Conservation (phyloP, 192 early-diverging fungal species). For the Coemansia sp. region DNA sequence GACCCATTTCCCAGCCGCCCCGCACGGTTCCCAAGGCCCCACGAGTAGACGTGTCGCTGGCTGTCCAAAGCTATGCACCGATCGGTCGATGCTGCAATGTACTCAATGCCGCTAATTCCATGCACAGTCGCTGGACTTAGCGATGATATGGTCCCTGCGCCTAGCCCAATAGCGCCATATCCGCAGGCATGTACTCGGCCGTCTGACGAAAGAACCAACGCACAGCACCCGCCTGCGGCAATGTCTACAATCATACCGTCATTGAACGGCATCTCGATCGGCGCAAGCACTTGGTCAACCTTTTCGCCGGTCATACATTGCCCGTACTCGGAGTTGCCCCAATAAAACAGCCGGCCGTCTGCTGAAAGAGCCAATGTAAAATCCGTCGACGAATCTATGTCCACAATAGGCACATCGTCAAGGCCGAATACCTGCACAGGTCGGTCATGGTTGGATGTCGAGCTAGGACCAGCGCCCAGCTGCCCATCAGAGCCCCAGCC, state of each 20-base stretch:
- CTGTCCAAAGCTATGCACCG: slow-evolving; percentile 33
- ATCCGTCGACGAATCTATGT: slow-evolving; percentile 67
- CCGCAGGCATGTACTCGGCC: slow-evolving; percentile 69
- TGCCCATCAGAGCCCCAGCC: slow-evolving; percentile 82
- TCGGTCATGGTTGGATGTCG: slow-evolving; percentile 35
- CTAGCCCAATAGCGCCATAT: slow-evolving; percentile 68
- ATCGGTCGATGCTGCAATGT: slow-evolving; percentile 65
- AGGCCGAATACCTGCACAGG: slow-evolving; percentile 58
- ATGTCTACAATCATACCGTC: slow-evolving; percentile 51
- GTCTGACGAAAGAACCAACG: slow-evolving; percentile 55
- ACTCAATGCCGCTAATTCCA: slow-evolving; percentile 37
- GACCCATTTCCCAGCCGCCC: slow-evolving; percentile 37
- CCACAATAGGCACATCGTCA: slow-evolving; percentile 40
- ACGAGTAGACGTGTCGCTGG: slow-evolving; percentile 28
- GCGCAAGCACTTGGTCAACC: slow-evolving; percentile 59
- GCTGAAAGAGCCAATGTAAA: slow-evolving; percentile 63
- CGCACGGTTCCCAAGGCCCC: slow-evolving; percentile 43
- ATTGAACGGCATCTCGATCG: slow-evolving; percentile 55
- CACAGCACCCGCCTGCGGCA: slow-evolving; percentile 71
- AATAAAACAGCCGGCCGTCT: slow-evolving; percentile 63
- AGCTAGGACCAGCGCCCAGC: slow-evolving; percentile 61
- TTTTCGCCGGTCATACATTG: slow-evolving; percentile 62
- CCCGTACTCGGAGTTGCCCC: slow-evolving; percentile 80
- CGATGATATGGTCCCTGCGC: slow-evolving; percentile 44
- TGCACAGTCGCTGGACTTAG: slow-evolving; percentile 54